These are phyloP conservation scores for Penstemon barbatus DNA, from an alignment of 257 asterid genomes.

Conservation along the genomic window DNA sequence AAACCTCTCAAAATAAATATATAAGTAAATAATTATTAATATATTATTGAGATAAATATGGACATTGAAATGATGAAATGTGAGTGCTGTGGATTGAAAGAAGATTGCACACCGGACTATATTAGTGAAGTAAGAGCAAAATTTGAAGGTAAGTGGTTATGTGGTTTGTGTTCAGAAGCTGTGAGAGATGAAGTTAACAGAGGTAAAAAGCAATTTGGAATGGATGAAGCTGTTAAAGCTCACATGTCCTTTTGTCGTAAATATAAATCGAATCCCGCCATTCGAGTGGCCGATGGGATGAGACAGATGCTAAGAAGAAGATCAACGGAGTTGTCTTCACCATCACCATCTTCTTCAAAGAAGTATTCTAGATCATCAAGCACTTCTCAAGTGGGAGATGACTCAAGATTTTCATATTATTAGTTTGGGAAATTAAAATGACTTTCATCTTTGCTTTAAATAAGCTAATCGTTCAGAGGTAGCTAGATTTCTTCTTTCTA, in stretches of 20 bases:
- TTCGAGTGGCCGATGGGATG: conserved; percentile 83
- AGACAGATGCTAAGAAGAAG: conserved; percentile 81
- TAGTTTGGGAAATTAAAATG: conserved; percentile 18
- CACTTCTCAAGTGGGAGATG: conserved; percentile 60
- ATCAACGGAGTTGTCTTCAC: conserved; percentile 37
- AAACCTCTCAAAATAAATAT: neutral
- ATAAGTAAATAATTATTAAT: no score
- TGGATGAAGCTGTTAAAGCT: conserved; percentile 77
- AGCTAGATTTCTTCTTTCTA: no score
- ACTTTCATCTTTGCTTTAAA: conserved; percentile 15
- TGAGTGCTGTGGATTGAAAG: conserved; percentile 89
- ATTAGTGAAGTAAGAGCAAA: conserved; percentile 60
- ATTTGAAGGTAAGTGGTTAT: conserved; percentile 86
- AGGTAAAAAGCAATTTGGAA: conserved; percentile 42
- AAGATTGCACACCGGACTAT: conserved; percentile 86
- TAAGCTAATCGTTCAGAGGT: conserved; percentile 9
- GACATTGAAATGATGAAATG: conserved; percentile 81
- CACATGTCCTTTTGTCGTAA: conserved; percentile 86
- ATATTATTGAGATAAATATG: conserved; percentile 32
- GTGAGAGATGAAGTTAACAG: conserved; percentile 72
- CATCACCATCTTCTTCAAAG: conserved; percentile 38
- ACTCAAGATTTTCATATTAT: conserved; percentile 42
- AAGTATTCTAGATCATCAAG: conserved; percentile 60
- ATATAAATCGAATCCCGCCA: conserved; percentile 73
- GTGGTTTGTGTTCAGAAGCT: conserved; percentile 87